Evolutionary conservation across 169 alveolate genomes (phyloP), one percentile per base, ranked within the genome.

Genomic region (Plasmodium coatneyi): DNA sequence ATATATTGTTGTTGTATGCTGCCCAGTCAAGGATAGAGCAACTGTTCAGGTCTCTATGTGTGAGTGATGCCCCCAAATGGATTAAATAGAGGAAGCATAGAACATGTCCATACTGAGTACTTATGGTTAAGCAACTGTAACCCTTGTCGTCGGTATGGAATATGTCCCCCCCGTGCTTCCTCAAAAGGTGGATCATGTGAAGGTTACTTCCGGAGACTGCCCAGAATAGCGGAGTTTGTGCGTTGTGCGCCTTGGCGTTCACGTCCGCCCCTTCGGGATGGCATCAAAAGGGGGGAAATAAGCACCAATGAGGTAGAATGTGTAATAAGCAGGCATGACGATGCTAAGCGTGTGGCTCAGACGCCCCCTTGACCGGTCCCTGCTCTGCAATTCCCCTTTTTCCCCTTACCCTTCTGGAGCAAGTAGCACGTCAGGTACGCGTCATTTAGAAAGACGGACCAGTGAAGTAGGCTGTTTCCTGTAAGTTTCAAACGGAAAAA

Each of bases 211-310:
- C 43, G 36, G 89, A 54, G 19, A 87, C 82, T n/a, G 93, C 93
- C 93, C 93, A 87, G 46, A 87, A 87, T 5, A 87, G 28, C n/a
- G 93, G 93, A 1, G 93, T 87, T 25, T 87, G 93, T 19, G 41
- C 28, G n/a, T 46, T 78, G 16, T 22, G 22, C 9, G 93, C 78
- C 32, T 87, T 71, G 36, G 81, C 81, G 34, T 87, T 66, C 19
- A 43, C 72, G 46, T 87, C 82, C 28, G 93, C 93, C 2, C 71
- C 93, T 87, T 41, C 2, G 19, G 56, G 49, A 66, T 22, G 80
- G 41, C 16, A 84, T 71, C 60, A 71, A 19, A 76, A 86, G 16
- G 32, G 66, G 60, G 28, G 19, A 56, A n/a, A 82, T 25, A 22
- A 30, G 36, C 2, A 16, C 0, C 19, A 12, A 78, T 12, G 19